These are phyloP conservation scores for Trichomonas gallinae DNA, from an alignment of 208 protist genomes.

Conservation along the genomic window DNA sequence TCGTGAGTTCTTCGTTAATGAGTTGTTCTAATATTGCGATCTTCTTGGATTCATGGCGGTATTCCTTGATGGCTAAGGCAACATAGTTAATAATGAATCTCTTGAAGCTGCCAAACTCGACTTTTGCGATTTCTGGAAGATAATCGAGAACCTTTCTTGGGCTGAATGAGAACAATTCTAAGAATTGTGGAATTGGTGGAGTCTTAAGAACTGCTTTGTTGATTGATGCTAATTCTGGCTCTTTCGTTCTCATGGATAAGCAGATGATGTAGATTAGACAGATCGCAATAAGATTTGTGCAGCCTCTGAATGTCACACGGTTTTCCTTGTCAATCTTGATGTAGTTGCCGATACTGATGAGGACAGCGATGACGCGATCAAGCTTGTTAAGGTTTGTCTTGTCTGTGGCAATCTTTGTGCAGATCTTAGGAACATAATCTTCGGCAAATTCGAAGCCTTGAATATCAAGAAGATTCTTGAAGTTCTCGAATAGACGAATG, in stretches of 20 bases:
- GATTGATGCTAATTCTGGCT: neutral
- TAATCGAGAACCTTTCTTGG: neutral
- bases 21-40: neutral
- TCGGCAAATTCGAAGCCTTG: neutral
- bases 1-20: neutral
- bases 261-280: neutral
- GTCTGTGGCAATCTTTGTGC: neutral
- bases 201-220: neutral
- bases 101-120: neutral
- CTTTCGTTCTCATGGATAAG: neutral
- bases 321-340: neutral
- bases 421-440: neutral
- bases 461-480: neutral
- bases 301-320: neutral
- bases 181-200: neutral
- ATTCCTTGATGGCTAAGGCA: neutral
- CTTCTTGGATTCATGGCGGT: neutral
- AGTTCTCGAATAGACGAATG: neutral
- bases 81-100: neutral
- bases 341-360: neutral
- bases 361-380: neutral
- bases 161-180: neutral
- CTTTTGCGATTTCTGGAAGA: neutral
- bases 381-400: neutral
- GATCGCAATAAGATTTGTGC: neutral